phyloP scores from a whole-genome alignment of 495 filamentous ascomycete genomes.

The Pseudevernia furfuracea region DNA sequence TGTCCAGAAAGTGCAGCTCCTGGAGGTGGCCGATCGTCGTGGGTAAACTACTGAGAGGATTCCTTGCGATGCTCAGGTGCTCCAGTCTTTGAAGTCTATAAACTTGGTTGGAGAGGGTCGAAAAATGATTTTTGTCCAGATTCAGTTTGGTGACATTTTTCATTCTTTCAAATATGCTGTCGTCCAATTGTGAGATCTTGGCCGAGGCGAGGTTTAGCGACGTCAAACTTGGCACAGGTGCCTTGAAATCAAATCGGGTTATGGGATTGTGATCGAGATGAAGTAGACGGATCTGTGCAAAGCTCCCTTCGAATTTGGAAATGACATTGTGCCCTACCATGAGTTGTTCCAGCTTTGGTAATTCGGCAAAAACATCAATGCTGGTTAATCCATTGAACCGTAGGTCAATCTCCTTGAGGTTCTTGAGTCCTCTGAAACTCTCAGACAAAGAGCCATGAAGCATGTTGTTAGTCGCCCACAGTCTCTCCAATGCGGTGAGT shows the following conservation, averaged over 20 bases:
- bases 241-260: slow-evolving; percentile 78
- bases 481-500: slow-evolving; percentile 69
- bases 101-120: slow-evolving; percentile 74
- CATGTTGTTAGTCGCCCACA: slow-evolving; percentile 94
- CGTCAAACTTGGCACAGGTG: slow-evolving; percentile 70
- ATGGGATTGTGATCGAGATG: slow-evolving; percentile 88
- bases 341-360: slow-evolving; percentile 80
- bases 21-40: slow-evolving; percentile 75
- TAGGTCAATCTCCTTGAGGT: slow-evolving; percentile 84
- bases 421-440: slow-evolving; percentile 60
- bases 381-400: slow-evolving; percentile 82
- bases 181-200: slow-evolving; percentile 76
- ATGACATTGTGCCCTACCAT: slow-evolving; percentile 86
- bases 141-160: slow-evolving; percentile 77
- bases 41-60: slow-evolving; percentile 74
- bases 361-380: slow-evolving; percentile 73
- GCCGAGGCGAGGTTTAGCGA: slow-evolving; percentile 78
- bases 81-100: slow-evolving; percentile 78
- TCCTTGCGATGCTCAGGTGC: slow-evolving; percentile 87
- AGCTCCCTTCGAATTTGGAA: slow-evolving; percentile 76
- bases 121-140: slow-evolving; percentile 92
- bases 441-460: slow-evolving; percentile 64
- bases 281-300: slow-evolving; percentile 73
- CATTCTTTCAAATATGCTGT: slow-evolving; percentile 80
- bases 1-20: slow-evolving; percentile 76